Percentiles rank a stretch among this genome's conserved stretches.
Conservation (phyloP, 306 rosid species). For the Quercus mongolica region DNA sequence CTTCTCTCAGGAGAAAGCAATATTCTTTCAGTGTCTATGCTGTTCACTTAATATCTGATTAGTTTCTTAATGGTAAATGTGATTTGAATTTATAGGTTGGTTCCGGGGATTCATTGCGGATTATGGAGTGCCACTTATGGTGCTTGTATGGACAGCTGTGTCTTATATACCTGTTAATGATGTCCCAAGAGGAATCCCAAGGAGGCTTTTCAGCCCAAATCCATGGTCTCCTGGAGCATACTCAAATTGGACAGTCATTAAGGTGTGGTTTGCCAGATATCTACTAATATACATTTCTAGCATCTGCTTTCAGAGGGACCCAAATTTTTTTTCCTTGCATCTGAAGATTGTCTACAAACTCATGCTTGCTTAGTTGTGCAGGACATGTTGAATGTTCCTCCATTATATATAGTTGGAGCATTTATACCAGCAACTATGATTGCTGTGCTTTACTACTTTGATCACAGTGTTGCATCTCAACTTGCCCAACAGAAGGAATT, state of each 20-base stretch:
- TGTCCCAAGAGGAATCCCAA: constrained; percentile 86
- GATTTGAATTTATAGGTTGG: constrained; percentile 45
- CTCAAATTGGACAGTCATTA: constrained; percentile 91
- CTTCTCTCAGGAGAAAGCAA: not conserved
- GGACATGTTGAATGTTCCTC: constrained; percentile 91
- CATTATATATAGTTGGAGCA: constrained; percentile 82
- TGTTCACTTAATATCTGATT: constrained; percentile 1
- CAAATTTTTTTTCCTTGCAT: constrained; percentile 5
- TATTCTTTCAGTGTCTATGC: not conserved
- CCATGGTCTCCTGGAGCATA: constrained; percentile 97
- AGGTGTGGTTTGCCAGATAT: constrained; percentile 39
- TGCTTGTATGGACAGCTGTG: constrained; percentile 80
- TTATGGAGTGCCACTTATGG: constrained; percentile 95
- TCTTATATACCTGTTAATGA: constrained; percentile 82
- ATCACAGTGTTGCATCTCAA: constrained; percentile 96
- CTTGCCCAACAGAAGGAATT: constrained; percentile 94
- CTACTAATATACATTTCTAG: not conserved
- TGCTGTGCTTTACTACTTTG: constrained; percentile 93
- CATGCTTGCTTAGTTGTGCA: constrained; percentile 39
- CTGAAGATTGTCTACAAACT: constrained; percentile 23
- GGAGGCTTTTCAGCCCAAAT: constrained; percentile 93
- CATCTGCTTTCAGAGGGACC: not conserved
- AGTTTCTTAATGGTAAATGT: constrained; percentile 12
- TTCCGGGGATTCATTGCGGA: constrained; percentile 82
- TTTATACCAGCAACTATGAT: constrained; percentile 97